Evolutionary conservation across 192 early-diverging fungal species (phyloP).

Genomic region (Entomortierella parvispora): DNA sequence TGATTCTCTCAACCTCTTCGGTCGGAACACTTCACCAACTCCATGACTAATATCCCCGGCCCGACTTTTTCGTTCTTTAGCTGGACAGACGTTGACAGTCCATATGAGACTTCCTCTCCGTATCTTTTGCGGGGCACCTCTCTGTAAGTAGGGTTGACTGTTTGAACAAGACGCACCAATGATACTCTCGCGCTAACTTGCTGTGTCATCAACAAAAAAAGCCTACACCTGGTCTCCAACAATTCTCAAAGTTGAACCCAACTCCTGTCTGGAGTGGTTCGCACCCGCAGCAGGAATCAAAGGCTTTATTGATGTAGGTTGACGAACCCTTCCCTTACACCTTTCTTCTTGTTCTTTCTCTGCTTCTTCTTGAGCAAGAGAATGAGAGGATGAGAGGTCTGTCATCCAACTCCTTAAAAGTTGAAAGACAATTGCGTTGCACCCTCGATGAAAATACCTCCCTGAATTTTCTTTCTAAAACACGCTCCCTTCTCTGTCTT

Average conservation of each 20-base stretch:
- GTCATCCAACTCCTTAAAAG: background rate
- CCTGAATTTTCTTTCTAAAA: background rate
- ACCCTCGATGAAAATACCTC: background rate
- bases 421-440: too few species aligned
- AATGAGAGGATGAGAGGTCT: background rate
- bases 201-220: background rate
- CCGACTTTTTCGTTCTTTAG: background rate
- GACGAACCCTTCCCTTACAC: too few species aligned
- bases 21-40: background rate
- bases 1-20: too few species aligned
- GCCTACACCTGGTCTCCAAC: constrained; percentile 21
- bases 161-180: background rate
- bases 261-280: constrained; percentile 31
- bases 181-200: background rate
- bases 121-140: constrained; percentile 38
- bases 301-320: constrained; percentile 22
- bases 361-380: background rate
- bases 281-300: constrained; percentile 5
- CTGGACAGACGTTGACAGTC: background rate
- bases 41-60: background rate
- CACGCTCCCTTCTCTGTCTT: background rate
- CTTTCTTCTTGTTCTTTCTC: background rate
- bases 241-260: constrained; percentile 29
- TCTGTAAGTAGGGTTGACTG: constrained; percentile 14
- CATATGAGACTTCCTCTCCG: constrained; percentile 17